Base-by-base conservation (phyloP, 2,329 filamentous ascomycete genomes). In the Colletotrichum sojae region DNA sequence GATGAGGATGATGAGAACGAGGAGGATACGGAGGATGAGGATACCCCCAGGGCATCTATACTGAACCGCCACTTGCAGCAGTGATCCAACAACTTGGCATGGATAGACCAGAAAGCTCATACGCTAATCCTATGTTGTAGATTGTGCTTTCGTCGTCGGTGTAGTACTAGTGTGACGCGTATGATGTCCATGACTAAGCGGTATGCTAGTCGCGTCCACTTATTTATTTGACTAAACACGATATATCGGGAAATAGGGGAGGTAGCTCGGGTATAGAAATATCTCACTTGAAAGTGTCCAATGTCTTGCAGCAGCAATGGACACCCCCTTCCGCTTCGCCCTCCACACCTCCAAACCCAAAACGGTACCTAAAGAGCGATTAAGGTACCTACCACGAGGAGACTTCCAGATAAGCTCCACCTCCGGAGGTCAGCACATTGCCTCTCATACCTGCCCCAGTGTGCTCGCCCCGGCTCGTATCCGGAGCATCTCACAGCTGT, bases 371-470 rank as follows among this genome's bases (percentile, higher is more conserved):
- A 54, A 13, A 60, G 27, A 69, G 64, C 56, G 56, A 39, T 56
- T 27, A 52, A 67, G 61, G 55, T 69, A 69, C 66, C 43, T 66
- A 49, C 49, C 61, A 65, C 54, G 61, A 69, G 40, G 49, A 46
- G 62, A 40, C 46, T 20, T 54, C 49, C 66, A 67, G 67, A 69
- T 60, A 69, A 69, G 67, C 67, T 69, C 67, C 67, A 69, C 67
- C 56, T 52, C 60, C 49, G 52, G 53, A 51, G 51, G 63, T 49
- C 63, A 67, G 59, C 43, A 40, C 52, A 56, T 56, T 52, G 40
- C 36, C 49, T 52, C 36, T 36, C 31, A 36, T 36, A 36, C 31
- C 31, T 63, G 43, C 22, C 4, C 22, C 22, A 25, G 22, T 25
- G 22, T 25, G 22, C 22, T 25, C 22, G 22, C 59, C 62, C 67